Conservation (phyloP, 352 stramenopile genomes). For the Saprolegnia parasitica region DNA sequence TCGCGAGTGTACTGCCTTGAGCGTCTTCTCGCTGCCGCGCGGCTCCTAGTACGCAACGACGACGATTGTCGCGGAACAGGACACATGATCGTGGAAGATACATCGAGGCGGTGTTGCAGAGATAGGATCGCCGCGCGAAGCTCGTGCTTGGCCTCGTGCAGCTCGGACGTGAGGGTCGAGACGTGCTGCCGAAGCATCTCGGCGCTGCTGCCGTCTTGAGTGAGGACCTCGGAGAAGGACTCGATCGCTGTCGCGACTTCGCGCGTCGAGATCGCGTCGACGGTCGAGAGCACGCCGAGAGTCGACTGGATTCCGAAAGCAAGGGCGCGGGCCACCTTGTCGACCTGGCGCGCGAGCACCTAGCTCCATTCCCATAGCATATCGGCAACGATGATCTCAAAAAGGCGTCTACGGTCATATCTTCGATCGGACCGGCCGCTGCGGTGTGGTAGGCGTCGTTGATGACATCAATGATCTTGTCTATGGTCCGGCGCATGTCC, state of each 20-base stretch:
- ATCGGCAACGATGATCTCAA: background rate
- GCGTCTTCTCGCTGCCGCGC: background rate
- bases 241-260: slow-evolving; percentile 12
- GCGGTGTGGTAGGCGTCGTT: slow-evolving; percentile 65
- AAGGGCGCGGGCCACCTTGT: slow-evolving; percentile 53
- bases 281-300: slow-evolving; percentile 1
- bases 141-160: background rate
- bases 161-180: background rate
- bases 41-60: too few species aligned
- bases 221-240: slow-evolving; percentile 8
- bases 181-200: background rate
- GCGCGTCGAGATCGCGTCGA: slow-evolving; percentile 8
- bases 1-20: slow-evolving; percentile 3
- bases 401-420: slow-evolving; percentile 28
- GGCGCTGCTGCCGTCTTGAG: background rate
- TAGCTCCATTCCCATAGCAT: background rate
- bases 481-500: slow-evolving; percentile 57
- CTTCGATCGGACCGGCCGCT: slow-evolving; percentile 53
- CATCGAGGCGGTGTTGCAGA: background rate
- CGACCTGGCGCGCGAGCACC: slow-evolving; percentile 38
- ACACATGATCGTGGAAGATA: too few species aligned
- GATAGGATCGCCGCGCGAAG: background rate
- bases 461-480: slow-evolving; percentile 60
- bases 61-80: too few species aligned
- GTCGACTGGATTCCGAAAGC: slow-evolving; percentile 32